Conservation (phyloP, 768 basidiomycete species). For the Crepidotus variabilis region DNA sequence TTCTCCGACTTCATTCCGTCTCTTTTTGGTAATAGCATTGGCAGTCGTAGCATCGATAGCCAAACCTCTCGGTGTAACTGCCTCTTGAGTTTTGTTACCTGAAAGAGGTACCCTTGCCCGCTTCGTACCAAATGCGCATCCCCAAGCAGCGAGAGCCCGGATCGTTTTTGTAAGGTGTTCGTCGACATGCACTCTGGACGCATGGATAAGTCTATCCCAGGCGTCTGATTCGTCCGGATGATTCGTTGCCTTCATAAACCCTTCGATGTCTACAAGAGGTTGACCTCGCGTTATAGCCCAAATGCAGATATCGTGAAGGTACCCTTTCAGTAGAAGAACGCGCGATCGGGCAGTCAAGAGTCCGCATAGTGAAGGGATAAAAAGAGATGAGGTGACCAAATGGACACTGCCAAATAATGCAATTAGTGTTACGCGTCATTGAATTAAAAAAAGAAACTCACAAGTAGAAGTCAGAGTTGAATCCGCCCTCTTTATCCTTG, state of each 20-base stretch:
- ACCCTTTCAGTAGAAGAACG: constrained; percentile 51
- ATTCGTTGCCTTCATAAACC: constrained; percentile 33
- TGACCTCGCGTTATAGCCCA: constrained; percentile 60
- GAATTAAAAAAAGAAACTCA: constrained; percentile 27
- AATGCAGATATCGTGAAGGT: constrained; percentile 46
- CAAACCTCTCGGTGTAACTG: background rate
- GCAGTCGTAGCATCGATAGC: background rate
- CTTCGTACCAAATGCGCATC: constrained; percentile 15
- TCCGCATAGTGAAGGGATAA: constrained; percentile 48
- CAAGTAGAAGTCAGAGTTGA: constrained; percentile 60
- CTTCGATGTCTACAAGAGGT: constrained; percentile 41
- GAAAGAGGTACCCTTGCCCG: constrained; percentile 2
- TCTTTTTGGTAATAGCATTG: background rate
- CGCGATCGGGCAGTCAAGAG: constrained; percentile 39
- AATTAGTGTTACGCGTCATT: background rate
- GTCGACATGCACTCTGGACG: constrained; percentile 1
- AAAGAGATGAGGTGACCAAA: constrained; percentile 61
- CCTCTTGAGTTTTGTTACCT: background rate
- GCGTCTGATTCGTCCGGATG: background rate
- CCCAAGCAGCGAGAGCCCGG: constrained; percentile 30
- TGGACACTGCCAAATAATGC: constrained; percentile 45
- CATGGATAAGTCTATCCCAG: constrained; percentile 1
- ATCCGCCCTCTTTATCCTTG: constrained; percentile 24
- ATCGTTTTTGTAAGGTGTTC: constrained; percentile 42
- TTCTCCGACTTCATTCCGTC: background rate